phyloP scores from a whole-genome alignment of 169 alveolate species.

The Eimeria sp. region DNA sequence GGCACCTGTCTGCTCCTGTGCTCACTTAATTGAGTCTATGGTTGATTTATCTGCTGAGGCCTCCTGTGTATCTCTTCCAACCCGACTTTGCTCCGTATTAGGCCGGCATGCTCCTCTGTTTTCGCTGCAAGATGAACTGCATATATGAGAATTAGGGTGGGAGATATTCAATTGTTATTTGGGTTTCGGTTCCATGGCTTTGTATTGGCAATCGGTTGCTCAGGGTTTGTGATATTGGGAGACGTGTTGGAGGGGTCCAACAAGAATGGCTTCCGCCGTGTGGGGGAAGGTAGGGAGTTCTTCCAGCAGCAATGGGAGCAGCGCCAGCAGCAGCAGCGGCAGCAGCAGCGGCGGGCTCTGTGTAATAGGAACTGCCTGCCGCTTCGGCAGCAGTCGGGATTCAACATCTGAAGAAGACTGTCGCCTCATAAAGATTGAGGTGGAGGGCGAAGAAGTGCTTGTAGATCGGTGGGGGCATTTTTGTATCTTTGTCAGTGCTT shows the following conservation, averaged over 20 bases:
- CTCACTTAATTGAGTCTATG: neutral
- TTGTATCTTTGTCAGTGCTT: neutral
- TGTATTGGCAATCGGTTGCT: neutral
- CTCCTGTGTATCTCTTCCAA: neutral
- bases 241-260: neutral
- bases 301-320: slow-evolving; percentile 9
- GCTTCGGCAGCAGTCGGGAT: slow-evolving; percentile 39
- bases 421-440: slow-evolving; percentile 44
- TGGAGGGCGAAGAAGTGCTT: slow-evolving; percentile 40
- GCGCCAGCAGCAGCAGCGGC: slow-evolving; percentile 58
- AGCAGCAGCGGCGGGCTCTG: slow-evolving; percentile 56
- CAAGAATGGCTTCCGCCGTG: neutral
- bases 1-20: neutral
- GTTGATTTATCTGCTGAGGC: neutral
- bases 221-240: neutral
- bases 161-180: too few relatives aligned
- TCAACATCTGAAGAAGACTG: neutral
- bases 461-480: slow-evolving; percentile 33
- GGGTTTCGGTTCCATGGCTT: neutral
- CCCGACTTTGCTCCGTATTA: neutral
- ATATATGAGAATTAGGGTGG: neutral
- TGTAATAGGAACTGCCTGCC: slow-evolving; percentile 17
- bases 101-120: neutral
- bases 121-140: neutral
- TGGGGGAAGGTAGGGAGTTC: slow-evolving; percentile 26